Evolutionary conservation across 1,284 basidiomycete species (phyloP), one percentile per base, ranked within the genome.

Genomic region (Cryptococcus sp.): DNA sequence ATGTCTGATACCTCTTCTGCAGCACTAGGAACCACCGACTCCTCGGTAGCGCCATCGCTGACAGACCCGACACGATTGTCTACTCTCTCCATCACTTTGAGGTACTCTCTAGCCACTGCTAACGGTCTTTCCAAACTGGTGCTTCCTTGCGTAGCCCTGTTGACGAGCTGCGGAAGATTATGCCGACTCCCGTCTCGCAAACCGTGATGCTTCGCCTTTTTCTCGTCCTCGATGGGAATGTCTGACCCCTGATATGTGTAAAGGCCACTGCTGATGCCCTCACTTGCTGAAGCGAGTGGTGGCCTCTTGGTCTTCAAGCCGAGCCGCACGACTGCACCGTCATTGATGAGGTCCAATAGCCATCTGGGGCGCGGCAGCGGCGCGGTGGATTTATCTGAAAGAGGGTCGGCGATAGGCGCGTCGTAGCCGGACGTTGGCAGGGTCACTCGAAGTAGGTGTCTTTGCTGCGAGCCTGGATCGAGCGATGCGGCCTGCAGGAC

Each of bases 401-500:
- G 78, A 8, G 91, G 92, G 78, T 93, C 90, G 57, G 85, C 80
- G 19, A 93, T 84, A 0, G 86, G 86, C 35, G 86, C 82, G 70
- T 88, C 86, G 71, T 87, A 91, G 60, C 87, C 88, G 11, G 88
- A 86, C 0, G 90, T 92, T 3, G 91, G 91, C n/a, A 94, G 77
- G 41, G 84, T 86, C 54, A 94, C 72, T 45, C 88, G 83, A 11
- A 94, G 65, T 19, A 94, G 75, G 72, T 93, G 90, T 40, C 89
- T 83, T 20, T 86, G 83, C 16, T 71, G 68, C 5, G 73, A 65
- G 3, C 66, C 56, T 1, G 76, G 74, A 38, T 79, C 76, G 3
- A 79, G 68, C 0, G 75, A 76, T 5, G 76, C 87, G 3, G 90
- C 90, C 71, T 91, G 88, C 42, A 90, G 78, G 1, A 89, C 86